phyloP scores from a whole-genome alignment of 768 basidiomycete genomes.

The Lenzites betulinus region DNA sequence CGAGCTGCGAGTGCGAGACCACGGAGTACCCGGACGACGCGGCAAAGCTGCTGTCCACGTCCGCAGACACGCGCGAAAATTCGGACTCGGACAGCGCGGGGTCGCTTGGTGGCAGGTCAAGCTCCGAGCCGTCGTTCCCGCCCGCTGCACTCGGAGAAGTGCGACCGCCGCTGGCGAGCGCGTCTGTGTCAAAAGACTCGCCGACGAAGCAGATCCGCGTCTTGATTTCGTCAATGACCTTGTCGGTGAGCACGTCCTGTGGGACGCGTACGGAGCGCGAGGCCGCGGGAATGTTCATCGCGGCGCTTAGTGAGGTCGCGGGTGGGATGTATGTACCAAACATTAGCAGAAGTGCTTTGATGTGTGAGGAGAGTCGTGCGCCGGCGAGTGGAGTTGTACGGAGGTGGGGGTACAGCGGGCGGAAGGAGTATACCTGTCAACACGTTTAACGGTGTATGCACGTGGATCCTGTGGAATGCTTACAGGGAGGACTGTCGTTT shows the following conservation, averaged over 20 bases:
- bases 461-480: constrained; percentile 31
- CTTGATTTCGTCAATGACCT: constrained; percentile 87
- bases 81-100: constrained; percentile 68
- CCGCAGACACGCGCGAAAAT: constrained; percentile 52
- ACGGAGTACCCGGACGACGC: constrained; percentile 62
- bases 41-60: constrained; percentile 48
- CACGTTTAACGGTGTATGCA: neutral
- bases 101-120: constrained; percentile 53
- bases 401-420: constrained; percentile 83
- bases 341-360: constrained; percentile 77
- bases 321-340: constrained; percentile 88
- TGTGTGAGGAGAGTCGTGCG: constrained; percentile 72
- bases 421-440: constrained; percentile 82
- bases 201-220: constrained; percentile 90
- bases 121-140: constrained; percentile 43
- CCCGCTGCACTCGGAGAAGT: constrained; percentile 26
- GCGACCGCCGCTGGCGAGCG: constrained; percentile 12
- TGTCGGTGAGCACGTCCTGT: constrained; percentile 75
- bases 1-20: constrained; percentile 45
- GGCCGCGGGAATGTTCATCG: constrained; percentile 61
- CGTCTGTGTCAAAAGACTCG: constrained; percentile 48
- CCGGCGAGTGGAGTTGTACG: constrained; percentile 89
- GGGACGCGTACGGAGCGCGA: constrained; percentile 71
- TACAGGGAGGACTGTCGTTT: constrained; percentile 87
- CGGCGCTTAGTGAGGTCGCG: constrained; percentile 65